Base-by-base conservation (phyloP, 257 asterid genomes). In the Cynanchum wilfordii region DNA sequence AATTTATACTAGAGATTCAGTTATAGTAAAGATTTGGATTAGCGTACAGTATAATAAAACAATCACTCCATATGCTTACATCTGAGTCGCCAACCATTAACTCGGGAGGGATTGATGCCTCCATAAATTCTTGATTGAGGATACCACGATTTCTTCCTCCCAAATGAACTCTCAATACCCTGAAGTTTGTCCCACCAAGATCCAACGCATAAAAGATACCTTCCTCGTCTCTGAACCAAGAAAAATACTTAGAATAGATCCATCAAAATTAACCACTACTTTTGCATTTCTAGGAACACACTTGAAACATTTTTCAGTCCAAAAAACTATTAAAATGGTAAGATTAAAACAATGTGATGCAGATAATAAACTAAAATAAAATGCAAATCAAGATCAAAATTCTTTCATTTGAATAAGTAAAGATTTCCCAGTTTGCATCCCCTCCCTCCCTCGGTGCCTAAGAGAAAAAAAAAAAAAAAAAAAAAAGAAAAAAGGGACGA, bases 121-220 rank as follows among this genome's bases (percentile, higher is more conserved):
- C 98, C 0, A 89, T 69, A 24, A 94, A 91, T 83, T 94, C 96
- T 74, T 89, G 98, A 82, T 82, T 86, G 76, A 86, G 79, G 71
- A 93, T 82, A 1, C 96, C 95, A 4, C 81, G 83, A 52, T 52
- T 86, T 76, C 57, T 89, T 42, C 98, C 97, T 66, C 96, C 96
- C 68, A 94, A 80, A 56, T 89, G 89, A n/a, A 94, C 97, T 56
- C 96, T 80, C 86, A 94, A 72, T 29, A 93, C 98, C 44, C 98
- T 96, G 71, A 93, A 93, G 77, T 93, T 93, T 36, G 98, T 91
- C 45, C 98, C 98, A 64, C 98, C 98, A 55, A 93, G 97, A 86
- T 93, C 98, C 80, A 94, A 79, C 50, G 97, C 97, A 77, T 94
- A 94, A 82, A 76, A 94, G 45, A 91, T 89, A 63, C 98, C 98